Evolutionary conservation across 202 grass and related monocot species (phyloP).

Genomic region (Panicum hallii): DNA sequence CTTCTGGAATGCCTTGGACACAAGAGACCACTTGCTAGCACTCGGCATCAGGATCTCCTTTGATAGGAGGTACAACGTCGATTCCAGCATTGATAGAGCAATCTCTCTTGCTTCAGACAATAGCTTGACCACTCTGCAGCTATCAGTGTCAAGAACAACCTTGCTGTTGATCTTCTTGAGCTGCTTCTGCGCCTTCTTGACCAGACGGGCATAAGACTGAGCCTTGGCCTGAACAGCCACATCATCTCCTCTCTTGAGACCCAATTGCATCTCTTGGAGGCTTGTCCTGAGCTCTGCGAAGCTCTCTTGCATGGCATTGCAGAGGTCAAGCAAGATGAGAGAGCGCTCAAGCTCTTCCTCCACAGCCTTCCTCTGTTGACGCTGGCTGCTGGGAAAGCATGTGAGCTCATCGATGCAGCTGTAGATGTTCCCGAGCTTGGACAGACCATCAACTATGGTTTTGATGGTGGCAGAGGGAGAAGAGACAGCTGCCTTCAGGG

Average conservation of each 20-base stretch:
- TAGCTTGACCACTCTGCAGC: conserved; percentile 9
- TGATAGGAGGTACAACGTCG: conserved; percentile 16
- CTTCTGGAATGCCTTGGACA: conserved; percentile 42
- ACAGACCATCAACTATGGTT: conserved; percentile 33
- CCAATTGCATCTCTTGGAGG: conserved; percentile 44
- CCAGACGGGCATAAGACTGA: conserved; percentile 11
- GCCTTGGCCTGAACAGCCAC: conserved; percentile 2
- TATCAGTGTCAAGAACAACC: conserved; percentile 8
- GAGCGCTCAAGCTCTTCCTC: conserved; percentile 56
- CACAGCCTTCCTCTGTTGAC: conserved; percentile 38
- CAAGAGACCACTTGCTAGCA: conserved; percentile 56
- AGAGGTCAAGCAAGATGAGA: conserved; percentile 57
- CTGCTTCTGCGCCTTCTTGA: conserved; percentile 55
- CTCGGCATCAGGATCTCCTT: conserved; percentile 23
- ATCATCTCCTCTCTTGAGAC: conserved; percentile 40
- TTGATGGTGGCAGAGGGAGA: conserved; percentile 11
- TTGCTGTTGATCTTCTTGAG: conserved; percentile 50
- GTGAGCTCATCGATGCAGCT: conserved; percentile 48
- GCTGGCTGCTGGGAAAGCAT: conserved; percentile 35
- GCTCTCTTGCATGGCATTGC: conserved; percentile 36
- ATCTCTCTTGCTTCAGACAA: conserved; percentile 26
- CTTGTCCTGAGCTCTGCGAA: conserved; percentile 34
- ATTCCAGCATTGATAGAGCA: conserved; percentile 45
- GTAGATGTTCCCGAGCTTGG: conserved; percentile 28
- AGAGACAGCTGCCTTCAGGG: conserved; percentile 1